Conservation (phyloP, 495 filamentous ascomycete genomes). For the Podospora australis region DNA sequence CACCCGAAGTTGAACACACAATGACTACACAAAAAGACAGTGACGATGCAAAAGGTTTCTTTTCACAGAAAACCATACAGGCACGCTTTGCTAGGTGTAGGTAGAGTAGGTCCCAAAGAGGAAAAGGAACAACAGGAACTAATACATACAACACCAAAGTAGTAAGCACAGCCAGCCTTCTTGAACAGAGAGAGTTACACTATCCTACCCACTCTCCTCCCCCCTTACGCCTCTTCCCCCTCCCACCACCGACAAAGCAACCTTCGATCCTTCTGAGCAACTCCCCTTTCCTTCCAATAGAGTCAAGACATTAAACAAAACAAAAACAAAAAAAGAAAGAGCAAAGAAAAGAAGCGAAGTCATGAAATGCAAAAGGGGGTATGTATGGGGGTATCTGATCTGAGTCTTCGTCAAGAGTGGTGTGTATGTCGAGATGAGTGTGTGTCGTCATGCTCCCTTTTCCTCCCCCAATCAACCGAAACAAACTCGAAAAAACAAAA, state of each 20-base stretch:
- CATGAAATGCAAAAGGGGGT: not conserved
- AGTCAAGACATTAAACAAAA: not conserved
- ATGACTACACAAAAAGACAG: too few relatives aligned
- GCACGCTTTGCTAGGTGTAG: too few relatives aligned
- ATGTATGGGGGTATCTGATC: not conserved
- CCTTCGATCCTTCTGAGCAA: not conserved
- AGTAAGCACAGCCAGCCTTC: too few relatives aligned
- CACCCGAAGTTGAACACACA: too few relatives aligned
- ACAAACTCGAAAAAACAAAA: not conserved
- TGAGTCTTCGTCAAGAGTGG: not conserved
- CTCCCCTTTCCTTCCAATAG: not conserved
- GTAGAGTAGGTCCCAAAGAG: too few relatives aligned
- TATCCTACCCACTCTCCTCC: not conserved
- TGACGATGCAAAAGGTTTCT: too few relatives aligned
- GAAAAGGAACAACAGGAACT: too few relatives aligned
- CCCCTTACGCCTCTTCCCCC: not conserved
- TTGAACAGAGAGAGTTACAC: too few relatives aligned
- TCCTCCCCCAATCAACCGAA: too few relatives aligned
- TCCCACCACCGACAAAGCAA: not conserved
- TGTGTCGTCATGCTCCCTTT: not conserved
- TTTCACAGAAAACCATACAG: too few relatives aligned
- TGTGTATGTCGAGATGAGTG: not conserved
- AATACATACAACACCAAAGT: too few relatives aligned
- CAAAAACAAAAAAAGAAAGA: conserved; percentile 1
- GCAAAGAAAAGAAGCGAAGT: not conserved